Base-by-base conservation (phyloP, 805 yeast genomes). In the Saturnispora saitoi region DNA sequence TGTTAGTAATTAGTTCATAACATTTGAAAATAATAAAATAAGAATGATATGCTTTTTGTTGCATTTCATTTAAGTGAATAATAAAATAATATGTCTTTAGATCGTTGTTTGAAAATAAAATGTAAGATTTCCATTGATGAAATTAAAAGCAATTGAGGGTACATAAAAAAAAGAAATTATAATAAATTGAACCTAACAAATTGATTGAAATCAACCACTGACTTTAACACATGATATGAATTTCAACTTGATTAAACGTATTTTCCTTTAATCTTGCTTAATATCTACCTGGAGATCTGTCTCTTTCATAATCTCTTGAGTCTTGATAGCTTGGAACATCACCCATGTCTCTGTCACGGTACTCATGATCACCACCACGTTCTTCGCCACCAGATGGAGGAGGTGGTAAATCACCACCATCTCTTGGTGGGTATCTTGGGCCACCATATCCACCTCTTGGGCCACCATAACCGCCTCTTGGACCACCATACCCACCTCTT, bases 271-370 rank as follows among this genome's bases (percentile, higher is more conserved):
- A 43, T 28, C 30, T 38, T 15, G 11, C 34, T 69, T 69, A 78
- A 66, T 79, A 81, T 71, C 87, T 80, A 55, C 83, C 75, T 68
- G 89, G 88, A 52, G 89, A 81, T 77, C 88, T 81, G 65, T 80
- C 85, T 64, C 85, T 75, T 57, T 75, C 77, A 64, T 73, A 72
- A 45, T 74, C 80, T 57, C 75, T 70, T 50, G 80, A 71, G 61
- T 61, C 59, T 42, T 48, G 51, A 41, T 53, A 53, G 36, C 42
- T 29, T 32, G 45, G 36, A 24, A 29, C 38, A 28, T 45, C 48
- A 28, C 48, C 43, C 12, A 28, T 28, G 22, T 45, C 48, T 47
- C 45, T 40, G 12, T 47, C 49, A 34, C 49, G 39, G 31, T 47
- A 40, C 20, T 32, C 44, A 41, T 31, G 29, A 34, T 49, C 53